phyloP scores from a whole-genome alignment of 768 basidiomycete species.

The Leccinum longicurvipes region DNA sequence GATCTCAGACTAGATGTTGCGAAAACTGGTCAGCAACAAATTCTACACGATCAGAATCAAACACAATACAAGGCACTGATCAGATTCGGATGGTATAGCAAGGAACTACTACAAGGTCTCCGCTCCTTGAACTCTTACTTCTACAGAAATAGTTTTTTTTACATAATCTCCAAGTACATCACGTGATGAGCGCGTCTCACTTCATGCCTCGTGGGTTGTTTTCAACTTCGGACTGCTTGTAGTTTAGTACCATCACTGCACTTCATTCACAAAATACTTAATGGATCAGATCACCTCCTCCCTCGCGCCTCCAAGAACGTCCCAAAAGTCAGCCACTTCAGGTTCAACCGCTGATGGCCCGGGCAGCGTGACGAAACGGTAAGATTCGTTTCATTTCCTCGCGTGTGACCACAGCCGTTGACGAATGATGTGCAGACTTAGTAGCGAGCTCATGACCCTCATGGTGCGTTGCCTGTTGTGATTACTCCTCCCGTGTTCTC shows the following conservation, averaged over 20 bases:
- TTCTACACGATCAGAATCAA: neutral
- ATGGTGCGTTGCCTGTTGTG: conserved; percentile 56
- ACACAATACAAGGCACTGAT: neutral
- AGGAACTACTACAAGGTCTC: too few species aligned
- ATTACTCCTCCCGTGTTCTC: neutral
- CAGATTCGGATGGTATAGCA: too few species aligned
- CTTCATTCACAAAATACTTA: conserved; percentile 15
- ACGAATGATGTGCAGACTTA: conserved; percentile 45
- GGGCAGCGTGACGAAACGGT: conserved; percentile 87
- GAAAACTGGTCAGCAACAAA: neutral
- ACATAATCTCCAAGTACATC: conserved; percentile 2
- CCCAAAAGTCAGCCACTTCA: conserved; percentile 55
- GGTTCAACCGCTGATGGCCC: conserved; percentile 54
- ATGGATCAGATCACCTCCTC: conserved; percentile 76
- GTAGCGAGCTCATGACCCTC: conserved; percentile 83
- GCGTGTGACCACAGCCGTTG: conserved; percentile 1
- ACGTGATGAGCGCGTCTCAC: conserved; percentile 33
- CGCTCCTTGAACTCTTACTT: too few species aligned
- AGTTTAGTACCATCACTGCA: conserved; percentile 14
- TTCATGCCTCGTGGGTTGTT: conserved; percentile 5
- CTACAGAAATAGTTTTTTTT: too few species aligned
- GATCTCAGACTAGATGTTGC: neutral
- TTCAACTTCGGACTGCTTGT: neutral
- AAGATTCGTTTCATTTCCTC: neutral
- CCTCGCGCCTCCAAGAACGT: conserved; percentile 53